Percentiles rank a stretch among this genome's conserved stretches.
These are phyloP conservation scores for Tricholoma terreum DNA, from an alignment of 768 basidiomycete genomes.

Conservation along the genomic window DNA sequence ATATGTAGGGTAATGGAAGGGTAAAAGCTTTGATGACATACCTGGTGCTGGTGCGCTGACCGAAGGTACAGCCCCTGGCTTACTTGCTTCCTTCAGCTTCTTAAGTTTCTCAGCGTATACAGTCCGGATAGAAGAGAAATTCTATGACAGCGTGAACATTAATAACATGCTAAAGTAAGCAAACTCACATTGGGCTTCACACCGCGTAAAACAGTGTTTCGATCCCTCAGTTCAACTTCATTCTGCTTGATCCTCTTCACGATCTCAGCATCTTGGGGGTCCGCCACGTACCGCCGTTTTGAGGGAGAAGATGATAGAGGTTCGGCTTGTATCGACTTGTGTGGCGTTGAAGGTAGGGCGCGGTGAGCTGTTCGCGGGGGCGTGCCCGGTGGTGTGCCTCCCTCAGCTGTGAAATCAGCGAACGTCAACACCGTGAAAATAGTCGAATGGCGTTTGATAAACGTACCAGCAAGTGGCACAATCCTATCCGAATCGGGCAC, in stretches of 20 bases:
- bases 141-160: conserved; percentile 43
- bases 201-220: conserved; percentile 81
- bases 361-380: conserved; percentile 31
- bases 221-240: conserved; percentile 78
- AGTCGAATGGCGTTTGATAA: neutral
- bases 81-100: conserved; percentile 65
- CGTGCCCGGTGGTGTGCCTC: conserved; percentile 49
- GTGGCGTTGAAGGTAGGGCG: conserved; percentile 24
- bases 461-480: conserved; percentile 43
- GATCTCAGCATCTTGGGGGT: conserved; percentile 73
- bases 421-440: neutral
- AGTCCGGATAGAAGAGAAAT: conserved; percentile 68
- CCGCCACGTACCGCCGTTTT: conserved; percentile 79
- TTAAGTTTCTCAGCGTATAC: conserved; percentile 77
- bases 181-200: conserved; percentile 74
- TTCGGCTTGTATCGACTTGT: conserved; percentile 25
- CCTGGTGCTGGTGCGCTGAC: conserved; percentile 41
- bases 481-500: conserved; percentile 48
- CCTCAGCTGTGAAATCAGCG: conserved; percentile 34
- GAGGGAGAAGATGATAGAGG: conserved; percentile 43
- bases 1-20: neutral
- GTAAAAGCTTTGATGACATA: conserved; percentile 11
- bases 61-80: conserved; percentile 40
- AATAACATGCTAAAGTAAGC: neutral
- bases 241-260: conserved; percentile 81